Evolutionary conservation across 306 rosid species (phyloP).

Genomic region (Notholithocarpus densiflorus): DNA sequence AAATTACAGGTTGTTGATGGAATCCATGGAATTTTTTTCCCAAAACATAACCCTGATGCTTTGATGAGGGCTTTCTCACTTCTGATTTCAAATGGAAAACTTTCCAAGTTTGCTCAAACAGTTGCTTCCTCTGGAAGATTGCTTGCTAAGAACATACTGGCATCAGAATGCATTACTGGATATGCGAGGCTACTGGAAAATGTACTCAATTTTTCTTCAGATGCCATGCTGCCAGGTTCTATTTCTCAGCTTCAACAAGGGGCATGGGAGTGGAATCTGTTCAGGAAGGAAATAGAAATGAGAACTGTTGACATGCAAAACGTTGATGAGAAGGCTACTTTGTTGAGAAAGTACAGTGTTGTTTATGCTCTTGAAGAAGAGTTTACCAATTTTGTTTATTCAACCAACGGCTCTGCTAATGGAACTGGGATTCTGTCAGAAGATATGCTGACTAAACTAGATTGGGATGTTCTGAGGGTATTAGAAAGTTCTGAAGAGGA

Average conservation of each 20-base stretch:
- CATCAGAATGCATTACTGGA: constrained; percentile 76
- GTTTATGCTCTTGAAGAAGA: constrained; percentile 66
- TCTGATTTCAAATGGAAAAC: constrained; percentile 76
- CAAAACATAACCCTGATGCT: constrained; percentile 77
- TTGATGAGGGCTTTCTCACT: constrained; percentile 74
- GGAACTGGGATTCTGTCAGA: constrained; percentile 41
- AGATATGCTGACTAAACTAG: constrained; percentile 53
- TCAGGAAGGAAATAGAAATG: constrained; percentile 44
- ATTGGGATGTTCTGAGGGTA: constrained; percentile 71
- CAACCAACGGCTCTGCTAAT: constrained; percentile 39
- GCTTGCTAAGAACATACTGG: constrained; percentile 69
- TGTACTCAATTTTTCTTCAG: constrained; percentile 79
- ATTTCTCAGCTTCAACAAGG: constrained; percentile 67
- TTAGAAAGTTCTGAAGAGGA: constrained; percentile 75
- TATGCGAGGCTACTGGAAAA: constrained; percentile 91
- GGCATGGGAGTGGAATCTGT: constrained; percentile 80
- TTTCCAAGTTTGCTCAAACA: constrained; percentile 69
- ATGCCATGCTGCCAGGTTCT: constrained; percentile 64
- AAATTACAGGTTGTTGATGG: constrained; percentile 69
- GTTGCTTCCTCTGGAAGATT: constrained; percentile 85
- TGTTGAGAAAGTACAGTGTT: constrained; percentile 35
- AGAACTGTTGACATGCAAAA: constrained; percentile 20
- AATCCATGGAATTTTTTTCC: constrained; percentile 62
- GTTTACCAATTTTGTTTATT: constrained; percentile 38
- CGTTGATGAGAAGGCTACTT: constrained; percentile 27